These are phyloP conservation scores for Monilinia aucupariae DNA, from an alignment of 2,329 filamentous ascomycete species.

Conservation along the genomic window DNA sequence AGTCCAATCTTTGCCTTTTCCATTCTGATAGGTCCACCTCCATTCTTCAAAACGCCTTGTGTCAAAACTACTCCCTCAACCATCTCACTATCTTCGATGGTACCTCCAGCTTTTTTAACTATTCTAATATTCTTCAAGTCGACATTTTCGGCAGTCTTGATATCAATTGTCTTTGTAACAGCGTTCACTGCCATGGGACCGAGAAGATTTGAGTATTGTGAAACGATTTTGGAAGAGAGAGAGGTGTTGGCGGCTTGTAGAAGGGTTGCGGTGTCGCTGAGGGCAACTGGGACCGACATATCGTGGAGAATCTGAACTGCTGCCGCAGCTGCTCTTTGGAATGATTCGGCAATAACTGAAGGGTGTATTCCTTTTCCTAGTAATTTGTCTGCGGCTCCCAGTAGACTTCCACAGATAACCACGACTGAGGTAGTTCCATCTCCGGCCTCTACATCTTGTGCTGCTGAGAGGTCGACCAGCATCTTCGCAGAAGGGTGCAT, in stretches of 20 bases:
- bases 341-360: conserved; percentile 94
- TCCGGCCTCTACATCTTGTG: conserved; percentile 96
- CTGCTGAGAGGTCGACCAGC: conserved; percentile 94
- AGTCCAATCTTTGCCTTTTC: conserved; percentile 96
- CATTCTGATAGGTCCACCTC: conserved; percentile 83
- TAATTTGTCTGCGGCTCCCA: conserved; percentile 88
- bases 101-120: conserved; percentile 95
- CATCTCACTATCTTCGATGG: conserved; percentile 97
- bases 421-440: conserved; percentile 98
- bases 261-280: conserved; percentile 81
- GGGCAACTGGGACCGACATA: conserved; percentile 90
- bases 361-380: conserved; percentile 93
- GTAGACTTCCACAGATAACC: conserved; percentile 90
- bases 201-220: conserved; percentile 89
- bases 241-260: conserved; percentile 96
- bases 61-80: conserved; percentile 90
- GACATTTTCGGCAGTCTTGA: conserved; percentile 92
- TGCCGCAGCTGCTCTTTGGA: conserved; percentile 87
- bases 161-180: conserved; percentile 90
- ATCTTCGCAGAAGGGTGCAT: conserved; percentile 99
- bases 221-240: conserved; percentile 96
- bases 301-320: conserved; percentile 86
- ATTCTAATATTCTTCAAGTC: conserved; percentile 95
- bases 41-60: conserved; percentile 89
- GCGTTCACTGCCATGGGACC: conserved; percentile 98